These are phyloP conservation scores for Neoscytalidium dimidiatum DNA, from an alignment of 2,329 filamentous ascomycete species.

Conservation along the genomic window DNA sequence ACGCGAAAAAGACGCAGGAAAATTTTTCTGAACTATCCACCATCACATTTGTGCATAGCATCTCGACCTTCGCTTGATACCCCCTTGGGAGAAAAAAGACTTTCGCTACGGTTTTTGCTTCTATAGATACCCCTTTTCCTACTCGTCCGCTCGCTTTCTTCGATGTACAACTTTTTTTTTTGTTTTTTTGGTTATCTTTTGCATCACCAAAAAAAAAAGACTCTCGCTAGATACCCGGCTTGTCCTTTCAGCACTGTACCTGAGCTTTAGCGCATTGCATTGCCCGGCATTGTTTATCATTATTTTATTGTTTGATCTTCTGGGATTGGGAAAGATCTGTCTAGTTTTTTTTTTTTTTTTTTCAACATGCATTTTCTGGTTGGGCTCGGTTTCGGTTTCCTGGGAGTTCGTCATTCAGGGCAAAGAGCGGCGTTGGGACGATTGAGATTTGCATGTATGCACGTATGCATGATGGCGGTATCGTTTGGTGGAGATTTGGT, in stretches of 20 bases:
- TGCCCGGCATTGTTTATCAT: neutral
- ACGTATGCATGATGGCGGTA: conserved; percentile 1
- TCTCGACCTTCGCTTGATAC: conserved; percentile 15
- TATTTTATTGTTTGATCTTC: neutral
- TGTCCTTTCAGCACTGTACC: neutral
- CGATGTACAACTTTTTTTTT: neutral
- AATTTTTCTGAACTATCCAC: neutral
- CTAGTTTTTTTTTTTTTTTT: too few species aligned
- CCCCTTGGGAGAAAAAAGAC: conserved; percentile 8
- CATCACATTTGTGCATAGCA: conserved; percentile 1
- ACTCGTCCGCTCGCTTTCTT: conserved; percentile 4
- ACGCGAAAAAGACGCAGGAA: conserved; percentile 1
- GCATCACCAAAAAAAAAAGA: neutral
- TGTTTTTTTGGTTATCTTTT: neutral
- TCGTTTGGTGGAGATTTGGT: neutral
- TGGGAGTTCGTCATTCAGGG: neutral
- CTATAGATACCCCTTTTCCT: conserved; percentile 11
- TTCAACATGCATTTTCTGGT: conserved; percentile 3
- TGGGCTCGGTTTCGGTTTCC: neutral
- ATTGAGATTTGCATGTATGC: neutral
- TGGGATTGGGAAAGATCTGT: neutral
- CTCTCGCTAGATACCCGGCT: conserved; percentile 18
- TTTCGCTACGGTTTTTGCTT: conserved; percentile 7
- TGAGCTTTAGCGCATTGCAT: neutral
- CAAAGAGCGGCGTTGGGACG: neutral